Evolutionary conservation across 2,329 filamentous ascomycete species (phyloP).

Genomic region (Magnaporthales sp.): DNA sequence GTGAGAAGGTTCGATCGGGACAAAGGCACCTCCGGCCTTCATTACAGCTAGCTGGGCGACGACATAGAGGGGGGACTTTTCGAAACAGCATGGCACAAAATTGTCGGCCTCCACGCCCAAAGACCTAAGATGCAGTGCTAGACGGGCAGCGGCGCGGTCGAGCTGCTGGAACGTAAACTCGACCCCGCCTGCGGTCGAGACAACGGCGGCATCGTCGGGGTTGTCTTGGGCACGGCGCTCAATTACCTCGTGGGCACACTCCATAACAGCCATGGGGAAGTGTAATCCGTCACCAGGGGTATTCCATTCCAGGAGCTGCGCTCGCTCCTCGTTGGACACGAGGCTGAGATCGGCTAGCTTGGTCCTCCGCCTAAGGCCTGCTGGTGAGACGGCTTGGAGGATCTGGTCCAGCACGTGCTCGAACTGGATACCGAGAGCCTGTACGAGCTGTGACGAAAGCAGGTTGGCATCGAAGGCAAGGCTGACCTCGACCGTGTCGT

Average conservation of each 20-base stretch:
- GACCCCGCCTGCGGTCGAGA: background rate
- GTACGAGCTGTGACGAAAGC: background rate
- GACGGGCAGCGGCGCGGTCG: background rate
- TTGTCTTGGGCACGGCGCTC: background rate
- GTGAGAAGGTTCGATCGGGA: conserved; percentile 39
- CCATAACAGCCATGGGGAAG: background rate
- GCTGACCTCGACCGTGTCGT: background rate
- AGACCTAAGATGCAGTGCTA: background rate
- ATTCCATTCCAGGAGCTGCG: background rate
- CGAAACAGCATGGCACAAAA: background rate
- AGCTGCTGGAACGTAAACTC: conserved; percentile 11
- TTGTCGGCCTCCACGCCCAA: conserved; percentile 17
- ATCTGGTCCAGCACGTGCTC: background rate
- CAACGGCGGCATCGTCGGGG: conserved; percentile 2
- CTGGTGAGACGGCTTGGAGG: background rate
- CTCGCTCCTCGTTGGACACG: background rate
- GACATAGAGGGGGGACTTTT: background rate
- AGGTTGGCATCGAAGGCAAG: background rate
- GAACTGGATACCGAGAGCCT: background rate
- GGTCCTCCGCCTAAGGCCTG: background rate
- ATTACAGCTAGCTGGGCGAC: background rate
- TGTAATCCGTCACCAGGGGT: background rate
- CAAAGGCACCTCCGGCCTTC: conserved; percentile 11
- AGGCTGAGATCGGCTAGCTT: background rate
- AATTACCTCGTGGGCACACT: background rate